Conservation (phyloP, 169 alveolate genomes). For the Eimeria maxima region DNA sequence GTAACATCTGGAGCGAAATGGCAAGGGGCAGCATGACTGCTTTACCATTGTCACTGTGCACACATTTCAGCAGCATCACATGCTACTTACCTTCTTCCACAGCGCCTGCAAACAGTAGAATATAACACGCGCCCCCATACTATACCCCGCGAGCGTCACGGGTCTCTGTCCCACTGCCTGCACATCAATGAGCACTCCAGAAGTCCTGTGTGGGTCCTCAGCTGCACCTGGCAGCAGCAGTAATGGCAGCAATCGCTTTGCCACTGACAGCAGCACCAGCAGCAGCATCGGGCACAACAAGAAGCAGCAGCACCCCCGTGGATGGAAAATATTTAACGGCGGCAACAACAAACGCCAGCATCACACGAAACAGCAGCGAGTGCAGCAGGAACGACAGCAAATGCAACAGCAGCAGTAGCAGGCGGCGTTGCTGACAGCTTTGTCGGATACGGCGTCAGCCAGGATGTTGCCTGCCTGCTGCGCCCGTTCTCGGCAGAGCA, state of each 20-base stretch:
- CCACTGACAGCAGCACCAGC: neutral
- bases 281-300: neutral
- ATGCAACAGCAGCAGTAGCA: conserved; percentile 1
- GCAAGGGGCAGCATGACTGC: neutral
- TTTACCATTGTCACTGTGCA: neutral
- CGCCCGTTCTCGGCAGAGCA: conserved; percentile 92
- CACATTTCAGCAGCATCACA: neutral
- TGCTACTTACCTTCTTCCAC: conserved; percentile 79
- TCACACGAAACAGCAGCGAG: neutral
- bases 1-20: neutral
- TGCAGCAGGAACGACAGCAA: conserved; percentile 7
- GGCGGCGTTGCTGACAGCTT: conserved; percentile 50
- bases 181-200: conserved; percentile 2
- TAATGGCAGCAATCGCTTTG: neutral
- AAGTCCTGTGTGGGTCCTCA: neutral
- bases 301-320: neutral
- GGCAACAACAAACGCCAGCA: neutral
- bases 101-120: conserved; percentile 92
- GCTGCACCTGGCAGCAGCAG: conserved; percentile 28
- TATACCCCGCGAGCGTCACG: conserved; percentile 94
- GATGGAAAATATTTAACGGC: neutral
- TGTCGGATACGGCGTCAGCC: conserved; percentile 94
- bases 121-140: conserved; percentile 96
- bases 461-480: conserved; percentile 93
- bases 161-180: conserved; percentile 95